These are phyloP conservation scores for Cephaloascus fragrans DNA, from an alignment of 805 yeast genomes.

Conservation along the genomic window DNA sequence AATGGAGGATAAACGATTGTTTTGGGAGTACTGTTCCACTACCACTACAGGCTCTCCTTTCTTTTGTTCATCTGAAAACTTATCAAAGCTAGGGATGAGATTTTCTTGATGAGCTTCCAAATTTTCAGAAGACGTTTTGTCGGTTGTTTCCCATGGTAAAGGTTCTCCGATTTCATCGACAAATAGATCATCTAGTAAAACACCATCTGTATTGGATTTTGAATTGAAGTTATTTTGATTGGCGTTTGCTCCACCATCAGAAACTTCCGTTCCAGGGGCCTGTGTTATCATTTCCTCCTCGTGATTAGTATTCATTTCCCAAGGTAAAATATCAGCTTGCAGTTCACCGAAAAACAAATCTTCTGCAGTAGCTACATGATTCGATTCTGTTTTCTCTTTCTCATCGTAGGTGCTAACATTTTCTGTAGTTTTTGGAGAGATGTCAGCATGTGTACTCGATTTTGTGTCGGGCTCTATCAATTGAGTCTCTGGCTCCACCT, in stretches of 20 bases:
- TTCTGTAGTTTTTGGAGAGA: too few species aligned
- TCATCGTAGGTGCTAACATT: too few species aligned
- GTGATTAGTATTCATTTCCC: not conserved
- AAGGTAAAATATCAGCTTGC: not conserved
- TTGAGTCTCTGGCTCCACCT: not conserved
- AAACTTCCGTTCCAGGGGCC: not conserved
- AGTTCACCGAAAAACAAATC: too few species aligned
- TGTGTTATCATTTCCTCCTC: not conserved
- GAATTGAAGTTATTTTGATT: not conserved
- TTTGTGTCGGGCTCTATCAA: not conserved
- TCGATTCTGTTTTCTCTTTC: not conserved
- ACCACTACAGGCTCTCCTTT: constrained; percentile 1
- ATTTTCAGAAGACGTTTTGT: constrained; percentile 4
- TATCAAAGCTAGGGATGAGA: not conserved
- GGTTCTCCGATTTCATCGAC: constrained; percentile 3
- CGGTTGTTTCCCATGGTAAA: constrained; percentile 9
- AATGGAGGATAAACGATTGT: not conserved
- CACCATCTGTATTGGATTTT: too few species aligned
- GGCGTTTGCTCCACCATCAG: not conserved
- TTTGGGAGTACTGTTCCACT: not conserved
- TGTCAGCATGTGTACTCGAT: too few species aligned
- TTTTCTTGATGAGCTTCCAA: not conserved
- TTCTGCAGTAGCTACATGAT: too few species aligned
- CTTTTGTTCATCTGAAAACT: too few species aligned
- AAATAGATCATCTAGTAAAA: not conserved